Base-by-base conservation (phyloP, 106 monocot species). In the Amphibolis antarctica region DNA sequence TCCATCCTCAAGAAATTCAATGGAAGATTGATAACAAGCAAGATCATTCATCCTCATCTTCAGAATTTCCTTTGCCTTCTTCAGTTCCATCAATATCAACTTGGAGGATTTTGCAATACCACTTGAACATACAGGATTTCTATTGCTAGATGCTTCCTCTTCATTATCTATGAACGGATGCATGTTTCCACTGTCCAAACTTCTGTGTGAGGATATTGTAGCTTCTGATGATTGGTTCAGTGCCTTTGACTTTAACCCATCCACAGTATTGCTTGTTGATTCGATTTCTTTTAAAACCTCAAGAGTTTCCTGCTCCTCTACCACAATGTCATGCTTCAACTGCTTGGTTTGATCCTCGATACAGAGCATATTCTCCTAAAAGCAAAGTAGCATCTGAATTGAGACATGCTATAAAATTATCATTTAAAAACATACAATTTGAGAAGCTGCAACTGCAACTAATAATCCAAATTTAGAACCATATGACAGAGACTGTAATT, bases 51-150 rank as follows among this genome's bases (percentile, higher is more conserved):
- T 88, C 26, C 75, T 77, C 73, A 67, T 75, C 57, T 65, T 85
- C 27, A 93, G 75, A 66, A 77, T 94, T 55, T 71, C 5, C 72
- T 89, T 89, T 28, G 88, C 93, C 73, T 80, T 75, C 70, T 84
- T 76, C 46, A 94, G 64, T 55, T 83, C 80, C 75, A 71, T 64
- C 31, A 89, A 57, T 22, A 86, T 82, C 24, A 58, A 66, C 9
- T 66, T 62, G 4, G 80, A 18, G 65, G 30, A 24, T 29, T 22
- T 49, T 12, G 64, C 18, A 47, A 20, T 18, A 7, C 15, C 28
- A 36, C 9, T 62, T 43, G 42, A 27, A 12, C 62, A 23, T 9
- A 46, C 59, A 25, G 28, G 10, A 42, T 68, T 74, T 15, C 2
- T 10, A 12, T 31, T 42, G 30, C 28, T 53, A 26, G 10, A 14